These are phyloP conservation scores for Amauroascus niger DNA, from an alignment of 2,329 filamentous ascomycete species.

Conservation along the genomic window DNA sequence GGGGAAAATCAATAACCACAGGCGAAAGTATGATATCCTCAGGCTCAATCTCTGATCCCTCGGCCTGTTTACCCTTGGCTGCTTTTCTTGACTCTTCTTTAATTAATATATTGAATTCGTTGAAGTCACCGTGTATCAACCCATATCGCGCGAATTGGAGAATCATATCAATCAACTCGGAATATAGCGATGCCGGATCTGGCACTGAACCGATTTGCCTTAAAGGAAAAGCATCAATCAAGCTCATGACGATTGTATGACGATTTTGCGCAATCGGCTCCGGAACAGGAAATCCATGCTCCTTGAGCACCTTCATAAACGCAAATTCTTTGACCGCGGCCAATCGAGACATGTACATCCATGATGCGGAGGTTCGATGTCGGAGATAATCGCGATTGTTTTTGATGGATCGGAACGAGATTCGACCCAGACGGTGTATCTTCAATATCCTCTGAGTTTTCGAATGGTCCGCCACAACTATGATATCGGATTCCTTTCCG, in stretches of 20 bases:
- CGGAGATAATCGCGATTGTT: conserved; percentile 91
- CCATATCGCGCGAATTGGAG: conserved; percentile 74
- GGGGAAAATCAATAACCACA: conserved; percentile 91
- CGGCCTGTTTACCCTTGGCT: conserved; percentile 30
- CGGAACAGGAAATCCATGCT: conserved; percentile 82
- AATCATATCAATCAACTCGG: conserved; percentile 81
- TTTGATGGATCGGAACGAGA: conserved; percentile 94
- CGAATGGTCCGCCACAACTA: conserved; percentile 73
- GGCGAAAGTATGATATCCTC: conserved; percentile 54
- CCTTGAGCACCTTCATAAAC: conserved; percentile 78
- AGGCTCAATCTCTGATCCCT: conserved; percentile 20
- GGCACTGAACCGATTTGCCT: conserved; percentile 78
- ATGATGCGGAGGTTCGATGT: conserved; percentile 68
- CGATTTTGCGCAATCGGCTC: conserved; percentile 79
- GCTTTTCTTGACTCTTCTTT: conserved; percentile 52
- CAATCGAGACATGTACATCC: conserved; percentile 95
- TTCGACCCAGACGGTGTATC: conserved; percentile 88
- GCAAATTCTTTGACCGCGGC: conserved; percentile 90
- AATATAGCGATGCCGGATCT: conserved; percentile 75
- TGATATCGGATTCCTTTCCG: conserved; percentile 95
- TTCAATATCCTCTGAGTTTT: conserved; percentile 78
- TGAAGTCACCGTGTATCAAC: conserved; percentile 95
- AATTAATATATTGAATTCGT: conserved; percentile 97
- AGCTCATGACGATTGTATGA: conserved; percentile 92
- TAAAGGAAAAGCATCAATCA: conserved; percentile 85